phyloP scores from a whole-genome alignment of 2,329 filamentous ascomycete species.

The Orbilia javanica region DNA sequence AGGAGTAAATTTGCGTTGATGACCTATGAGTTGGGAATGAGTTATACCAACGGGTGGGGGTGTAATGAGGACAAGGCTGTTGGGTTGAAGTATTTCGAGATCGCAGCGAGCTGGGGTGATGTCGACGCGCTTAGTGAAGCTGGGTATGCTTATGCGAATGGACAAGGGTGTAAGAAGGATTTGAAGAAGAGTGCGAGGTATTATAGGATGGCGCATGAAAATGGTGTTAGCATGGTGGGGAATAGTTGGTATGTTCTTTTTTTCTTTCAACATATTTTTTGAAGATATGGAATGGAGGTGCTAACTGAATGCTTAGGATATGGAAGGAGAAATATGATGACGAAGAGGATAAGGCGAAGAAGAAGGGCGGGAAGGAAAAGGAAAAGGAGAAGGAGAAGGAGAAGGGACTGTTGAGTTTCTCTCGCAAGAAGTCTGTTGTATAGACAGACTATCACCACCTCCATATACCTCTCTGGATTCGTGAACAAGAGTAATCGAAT shows the following conservation, averaged over 20 bases:
- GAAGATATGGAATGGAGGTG: neutral
- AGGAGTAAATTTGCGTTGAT: conserved; percentile 94
- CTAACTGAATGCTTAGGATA: conserved; percentile 74
- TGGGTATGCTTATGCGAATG: conserved; percentile 95
- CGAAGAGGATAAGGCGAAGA: conserved; percentile 66
- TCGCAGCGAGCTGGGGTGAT: conserved; percentile 96
- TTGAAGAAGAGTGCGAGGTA: conserved; percentile 92
- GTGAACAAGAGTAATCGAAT: neutral
- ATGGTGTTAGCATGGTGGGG: conserved; percentile 96
- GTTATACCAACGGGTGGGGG: conserved; percentile 98
- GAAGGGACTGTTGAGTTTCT: conserved; percentile 58
- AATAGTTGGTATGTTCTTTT: conserved; percentile 88
- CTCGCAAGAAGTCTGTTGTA: conserved; percentile 50
- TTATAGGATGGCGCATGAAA: conserved; percentile 89
- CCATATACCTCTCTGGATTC: neutral
- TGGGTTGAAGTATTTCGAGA: conserved; percentile 93
- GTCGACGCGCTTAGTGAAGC: conserved; percentile 93
- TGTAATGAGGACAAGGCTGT: conserved; percentile 91
- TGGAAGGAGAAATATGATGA: conserved; percentile 95
- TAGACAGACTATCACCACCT: conserved; percentile 3
- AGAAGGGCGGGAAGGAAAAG: conserved; percentile 65
- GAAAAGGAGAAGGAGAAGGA: conserved; percentile 63
- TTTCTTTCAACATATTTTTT: neutral
- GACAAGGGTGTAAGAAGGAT: conserved; percentile 94
- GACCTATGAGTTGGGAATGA: conserved; percentile 95